These are phyloP conservation scores for Psilocybe sp. DNA, from an alignment of 768 basidiomycete species.

Conservation along the genomic window DNA sequence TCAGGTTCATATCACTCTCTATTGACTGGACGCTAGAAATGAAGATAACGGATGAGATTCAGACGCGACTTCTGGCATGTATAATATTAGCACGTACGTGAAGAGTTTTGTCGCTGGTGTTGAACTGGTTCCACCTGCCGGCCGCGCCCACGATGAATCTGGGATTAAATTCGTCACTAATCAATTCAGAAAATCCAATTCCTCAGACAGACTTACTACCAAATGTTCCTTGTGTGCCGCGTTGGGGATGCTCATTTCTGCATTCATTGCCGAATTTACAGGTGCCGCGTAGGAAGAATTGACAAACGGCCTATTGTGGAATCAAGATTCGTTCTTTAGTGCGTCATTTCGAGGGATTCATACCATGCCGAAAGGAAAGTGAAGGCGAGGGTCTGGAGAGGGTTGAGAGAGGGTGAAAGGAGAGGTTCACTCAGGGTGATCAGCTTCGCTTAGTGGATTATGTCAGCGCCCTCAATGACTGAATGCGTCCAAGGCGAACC, in stretches of 20 bases:
- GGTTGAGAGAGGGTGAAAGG: too few species aligned
- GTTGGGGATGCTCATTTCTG: constrained; percentile 60
- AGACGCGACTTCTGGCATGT: too few species aligned
- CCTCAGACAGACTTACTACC: constrained; percentile 42
- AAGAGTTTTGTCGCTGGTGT: not conserved
- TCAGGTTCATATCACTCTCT: constrained; percentile 54
- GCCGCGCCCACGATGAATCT: constrained; percentile 39
- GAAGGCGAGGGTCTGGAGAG: too few species aligned
- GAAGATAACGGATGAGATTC: not conserved
- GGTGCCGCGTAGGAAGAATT: constrained; percentile 57
- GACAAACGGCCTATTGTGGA: constrained; percentile 48
- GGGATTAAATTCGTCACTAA: not conserved
- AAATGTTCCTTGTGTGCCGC: constrained; percentile 36
- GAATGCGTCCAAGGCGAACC: too few species aligned
- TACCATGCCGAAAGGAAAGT: too few species aligned
- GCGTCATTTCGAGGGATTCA: not conserved
- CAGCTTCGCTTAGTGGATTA: too few species aligned
- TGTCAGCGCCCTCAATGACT: too few species aligned
- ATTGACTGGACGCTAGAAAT: constrained; percentile 57
- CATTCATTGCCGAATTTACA: constrained; percentile 69
- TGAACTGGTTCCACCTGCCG: not conserved
- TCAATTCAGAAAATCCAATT: not conserved
- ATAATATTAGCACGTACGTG: constrained; percentile 2
- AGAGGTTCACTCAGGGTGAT: too few species aligned
- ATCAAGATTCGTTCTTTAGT: not conserved